Base-by-base conservation (phyloP, 768 basidiomycete species). In the Lyophyllum shimeji region DNA sequence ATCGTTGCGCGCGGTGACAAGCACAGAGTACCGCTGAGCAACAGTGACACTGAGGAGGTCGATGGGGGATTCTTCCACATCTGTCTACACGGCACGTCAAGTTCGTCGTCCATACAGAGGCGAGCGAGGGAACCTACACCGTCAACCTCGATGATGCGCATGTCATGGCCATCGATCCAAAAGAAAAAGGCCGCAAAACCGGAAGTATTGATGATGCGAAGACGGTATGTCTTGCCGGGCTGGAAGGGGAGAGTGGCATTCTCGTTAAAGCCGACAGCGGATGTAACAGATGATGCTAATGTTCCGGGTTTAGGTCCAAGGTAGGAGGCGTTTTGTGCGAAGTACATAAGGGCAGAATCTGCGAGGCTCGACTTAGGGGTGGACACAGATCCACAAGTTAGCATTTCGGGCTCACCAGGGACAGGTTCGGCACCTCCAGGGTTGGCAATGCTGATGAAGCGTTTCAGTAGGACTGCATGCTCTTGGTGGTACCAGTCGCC, bases 401-500 rank as follows among this genome's bases (percentile, higher is more conserved):
- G 27, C 12, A 13, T 21, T 45, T 18, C 29, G 9, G 12, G 62
- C 75, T 54, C 58, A 87, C 91, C 79, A n/a, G 94, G 94, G 13
- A 96, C 81, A 20, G 95, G 95, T 66, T 98, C 95, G 0, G 86
- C 85, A 18, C 94, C 95, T 21, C 81, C 82, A 0, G 95, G 95
- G 69, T 96, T 90, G 7, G 79, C 74, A 40, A 84, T 77, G 65
- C 70, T 87, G 67, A 94, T 72, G 70, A 93, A 95, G 31, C 81
- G 69, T 23, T 84, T 68, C 50, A 90, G 48, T 31, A 96, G 80
- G 8, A 70, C 75, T 1, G 71, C 46, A 57, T 93, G 90, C 67
- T 92, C 77, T 6, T 85, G 68, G 66, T 97, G 93, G 66, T 98
- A 98, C 95, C 96, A 98, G 69, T 98, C 95, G 5, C 85, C 82